Percentiles rank a stretch among this genome's conserved stretches.
phyloP scores from a whole-genome alignment of 2,329 filamentous ascomycete genomes.

The Juglanconis sp. region DNA sequence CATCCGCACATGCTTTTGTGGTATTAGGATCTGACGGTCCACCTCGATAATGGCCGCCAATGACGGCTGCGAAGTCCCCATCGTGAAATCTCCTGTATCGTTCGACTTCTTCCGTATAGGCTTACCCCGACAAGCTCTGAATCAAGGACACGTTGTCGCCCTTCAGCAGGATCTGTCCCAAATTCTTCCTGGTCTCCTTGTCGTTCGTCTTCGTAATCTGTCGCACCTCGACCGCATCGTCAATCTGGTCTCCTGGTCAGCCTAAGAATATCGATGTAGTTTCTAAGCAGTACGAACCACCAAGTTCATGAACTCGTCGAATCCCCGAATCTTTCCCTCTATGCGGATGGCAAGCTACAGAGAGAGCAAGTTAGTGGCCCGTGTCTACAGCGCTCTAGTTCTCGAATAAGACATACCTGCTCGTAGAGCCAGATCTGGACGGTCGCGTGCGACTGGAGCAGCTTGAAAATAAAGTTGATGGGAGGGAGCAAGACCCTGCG shows the following conservation, averaged over 20 bases:
- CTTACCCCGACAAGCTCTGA: constrained; percentile 45
- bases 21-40: background rate
- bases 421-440: constrained; percentile 82
- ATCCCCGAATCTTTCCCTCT: constrained; percentile 94
- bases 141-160: constrained; percentile 86
- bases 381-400: background rate
- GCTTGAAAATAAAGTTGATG: constrained; percentile 89
- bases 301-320: constrained; percentile 99
- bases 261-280: background rate
- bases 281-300: constrained; percentile 31
- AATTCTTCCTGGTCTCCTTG: constrained; percentile 67
- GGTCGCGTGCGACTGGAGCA: constrained; percentile 55
- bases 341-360: constrained; percentile 74
- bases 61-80: background rate
- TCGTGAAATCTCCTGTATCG: background rate
- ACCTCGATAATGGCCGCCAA: background rate
- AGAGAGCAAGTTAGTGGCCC: background rate
- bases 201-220: constrained; percentile 74
- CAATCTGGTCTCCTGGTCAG: constrained; percentile 45
- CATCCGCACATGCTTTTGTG: constrained; percentile 1
- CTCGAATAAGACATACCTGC: constrained; percentile 44
- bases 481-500: constrained; percentile 59
- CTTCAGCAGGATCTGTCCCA: constrained; percentile 73
- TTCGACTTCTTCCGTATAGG: constrained; percentile 4
- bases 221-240: constrained; percentile 91